Base-by-base conservation (phyloP, 305 asterid genomes). In the Fraxinus baroniana region DNA sequence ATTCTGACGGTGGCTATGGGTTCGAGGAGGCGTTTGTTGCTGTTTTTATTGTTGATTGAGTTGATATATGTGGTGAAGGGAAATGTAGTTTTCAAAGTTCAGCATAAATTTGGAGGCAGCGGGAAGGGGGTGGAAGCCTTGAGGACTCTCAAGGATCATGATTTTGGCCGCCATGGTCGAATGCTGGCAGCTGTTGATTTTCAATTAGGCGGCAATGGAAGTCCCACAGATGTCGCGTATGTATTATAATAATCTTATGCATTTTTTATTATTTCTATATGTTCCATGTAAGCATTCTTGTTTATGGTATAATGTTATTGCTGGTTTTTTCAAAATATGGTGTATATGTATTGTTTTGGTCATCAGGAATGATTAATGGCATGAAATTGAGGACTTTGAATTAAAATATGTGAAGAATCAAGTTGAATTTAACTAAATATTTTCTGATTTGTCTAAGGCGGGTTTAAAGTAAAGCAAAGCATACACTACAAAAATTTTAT, bases 151-250 rank as follows among this genome's bases (percentile, higher is more conserved):
- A 85, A 86, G 84, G 90, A 85, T 5, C 99, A 94, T 81, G 98
- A 96, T 85, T 84, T 84, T 18, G 86, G 78, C 71, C 98, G 98
- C 64, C 99, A 93, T 77, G 93, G 97, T 13, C 86, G 98, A 86
- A 91, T 88, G 93, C 97, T 96, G 33, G 82, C 95, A 41, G 90
- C 98, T 71, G 33, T 91, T 78, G 99, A 96, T 81, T 77, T 96
- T 78, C 91, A 88, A 79, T 80, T 96, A 39, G 97, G 98, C 80
- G 98, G 99, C 24, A 90, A 93, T 80, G 98, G 98, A n/a, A 88
- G 91, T 17, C 98, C 98, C 79, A 90, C 95, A 28, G 89, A 82
- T 74, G 86, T 97, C 8, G 97, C 98, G 99, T 96, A 89, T 80
- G 94, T 85, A 74, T 82, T 55, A 33, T 33, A 33, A 2, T 28